phyloP scores from a whole-genome alignment of 345 rosid species.

The Brassica incana region DNA sequence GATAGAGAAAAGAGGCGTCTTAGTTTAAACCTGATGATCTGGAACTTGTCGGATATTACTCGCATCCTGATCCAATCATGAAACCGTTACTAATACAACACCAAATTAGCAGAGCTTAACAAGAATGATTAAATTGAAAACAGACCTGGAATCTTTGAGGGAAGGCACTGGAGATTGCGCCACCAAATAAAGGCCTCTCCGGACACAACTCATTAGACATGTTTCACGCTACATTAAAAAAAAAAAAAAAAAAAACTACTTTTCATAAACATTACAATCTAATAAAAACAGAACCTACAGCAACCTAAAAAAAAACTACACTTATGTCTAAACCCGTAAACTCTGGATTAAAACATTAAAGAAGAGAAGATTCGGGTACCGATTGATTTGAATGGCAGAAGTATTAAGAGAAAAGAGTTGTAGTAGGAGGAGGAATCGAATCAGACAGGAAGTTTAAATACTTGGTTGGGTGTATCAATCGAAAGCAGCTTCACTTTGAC shows the following conservation, averaged over 20 bases:
- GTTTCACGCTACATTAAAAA: conserved; percentile 2
- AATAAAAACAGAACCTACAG: background rate
- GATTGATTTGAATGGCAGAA: background rate
- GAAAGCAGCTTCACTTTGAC: background rate
- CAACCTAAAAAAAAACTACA: background rate
- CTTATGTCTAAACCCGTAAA: background rate
- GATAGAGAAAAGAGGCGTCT: background rate
- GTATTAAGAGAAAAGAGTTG: background rate
- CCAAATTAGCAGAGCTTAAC: background rate
- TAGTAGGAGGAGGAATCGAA: background rate
- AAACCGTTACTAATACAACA: background rate
- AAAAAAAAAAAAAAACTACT: background rate
- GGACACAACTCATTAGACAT: conserved; percentile 47
- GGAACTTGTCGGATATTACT: conserved; percentile 73
- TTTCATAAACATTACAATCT: background rate
- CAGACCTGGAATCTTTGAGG: conserved; percentile 64
- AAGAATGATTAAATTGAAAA: background rate
- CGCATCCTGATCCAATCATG: conserved; percentile 51
- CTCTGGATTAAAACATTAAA: background rate
- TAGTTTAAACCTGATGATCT: conserved; percentile 65
- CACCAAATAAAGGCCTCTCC: conserved; percentile 61
- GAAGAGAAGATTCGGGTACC: background rate
- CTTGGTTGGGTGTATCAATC: background rate
- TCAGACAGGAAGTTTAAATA: background rate
- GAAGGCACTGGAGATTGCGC: conserved; percentile 52